Evolutionary conservation across 371 early-diverging fungal species (phyloP), one percentile per base, ranked within the genome.

Genomic region (Gilbertella persicaria): DNA sequence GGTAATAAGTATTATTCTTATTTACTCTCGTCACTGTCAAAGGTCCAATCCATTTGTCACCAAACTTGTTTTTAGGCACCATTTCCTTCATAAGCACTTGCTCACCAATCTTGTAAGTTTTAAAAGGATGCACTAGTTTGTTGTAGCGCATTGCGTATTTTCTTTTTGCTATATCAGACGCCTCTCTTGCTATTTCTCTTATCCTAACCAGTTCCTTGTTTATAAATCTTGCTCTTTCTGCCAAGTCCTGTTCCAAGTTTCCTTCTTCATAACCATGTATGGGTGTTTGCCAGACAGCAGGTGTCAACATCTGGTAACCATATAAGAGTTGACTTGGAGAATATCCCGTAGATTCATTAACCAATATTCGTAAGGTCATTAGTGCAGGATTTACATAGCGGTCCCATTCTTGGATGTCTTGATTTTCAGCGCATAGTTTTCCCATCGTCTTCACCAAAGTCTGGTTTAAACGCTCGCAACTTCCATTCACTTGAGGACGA

Each of bases 381-480:
- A 64, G 33, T 1, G 60, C 60, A 0, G 38, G 5, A 10, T 25
- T 24, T n/a, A 69, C 13, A 16, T 33, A 62, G 1, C 36, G 4
- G 13, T 62, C 57, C 69, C 65, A 69, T 0, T 39, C 21, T 3
- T 43, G 4, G 0, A 20, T 2, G 0, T 19, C 37, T 16, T 23
- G 8, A 7, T 53, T 40, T 19, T 46, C 41, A n/a, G 55, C 36
- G 1, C n/a, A 20, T 1, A 68, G 7, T 40, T 68, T 68, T 2
- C 61, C 38, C 16, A 68, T 39, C 0, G 48, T 52, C 14, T 54
- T 29, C 0, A 52, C 55, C 0, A 62, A 10, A 0, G 57, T 69
- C 33, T 60, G 45, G 39, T 71, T 75, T 38, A 68, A 53, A 10
- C 76, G 36, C 53, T 80, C 68, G 2, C 64, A 64, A 6, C 62